Conservation (phyloP, 1,139 yeast genomes). For the Diutina sp. region DNA sequence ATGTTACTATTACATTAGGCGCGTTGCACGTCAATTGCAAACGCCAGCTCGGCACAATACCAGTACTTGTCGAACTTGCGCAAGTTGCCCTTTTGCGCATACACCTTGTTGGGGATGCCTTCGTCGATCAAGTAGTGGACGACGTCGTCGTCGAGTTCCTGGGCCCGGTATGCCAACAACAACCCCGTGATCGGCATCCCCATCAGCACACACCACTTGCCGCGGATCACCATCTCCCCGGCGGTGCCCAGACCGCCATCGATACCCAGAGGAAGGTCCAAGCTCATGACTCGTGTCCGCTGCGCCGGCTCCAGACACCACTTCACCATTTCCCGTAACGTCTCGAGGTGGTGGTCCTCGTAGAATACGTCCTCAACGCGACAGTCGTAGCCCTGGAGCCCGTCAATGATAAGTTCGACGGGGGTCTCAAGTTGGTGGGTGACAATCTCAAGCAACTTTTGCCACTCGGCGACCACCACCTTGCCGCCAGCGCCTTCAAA, state of each 20-base stretch:
- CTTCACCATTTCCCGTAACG: constrained; percentile 26
- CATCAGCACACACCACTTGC: constrained; percentile 51
- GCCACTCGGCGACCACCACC: constrained; percentile 21
- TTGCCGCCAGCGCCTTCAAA: constrained; percentile 38
- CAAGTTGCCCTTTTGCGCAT: constrained; percentile 24
- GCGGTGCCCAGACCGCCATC: constrained; percentile 74
- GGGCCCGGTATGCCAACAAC: constrained; percentile 38
- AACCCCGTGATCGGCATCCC: constrained; percentile 68
- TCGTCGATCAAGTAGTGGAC: constrained; percentile 58
- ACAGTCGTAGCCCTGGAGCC: constrained; percentile 71
- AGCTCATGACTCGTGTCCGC: constrained; percentile 43
- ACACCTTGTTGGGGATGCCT: constrained; percentile 51
- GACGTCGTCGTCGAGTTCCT: constrained; percentile 16
- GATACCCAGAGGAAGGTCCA: constrained; percentile 76
- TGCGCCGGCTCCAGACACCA: constrained; percentile 58
- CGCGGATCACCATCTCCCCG: constrained; percentile 15
- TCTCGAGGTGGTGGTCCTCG: constrained; percentile 14
- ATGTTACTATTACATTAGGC: background rate
- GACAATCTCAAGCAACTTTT: constrained; percentile 18
- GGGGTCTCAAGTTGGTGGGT: constrained; percentile 51
- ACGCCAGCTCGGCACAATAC: constrained; percentile 22
- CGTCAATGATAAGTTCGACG: constrained; percentile 67
- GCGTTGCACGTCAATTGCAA: background rate
- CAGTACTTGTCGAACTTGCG: constrained; percentile 33
- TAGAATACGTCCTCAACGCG: constrained; percentile 40